phyloP scores from a whole-genome alignment of 108 stramenopile genomes.

The Discostella stelligeroides region DNA sequence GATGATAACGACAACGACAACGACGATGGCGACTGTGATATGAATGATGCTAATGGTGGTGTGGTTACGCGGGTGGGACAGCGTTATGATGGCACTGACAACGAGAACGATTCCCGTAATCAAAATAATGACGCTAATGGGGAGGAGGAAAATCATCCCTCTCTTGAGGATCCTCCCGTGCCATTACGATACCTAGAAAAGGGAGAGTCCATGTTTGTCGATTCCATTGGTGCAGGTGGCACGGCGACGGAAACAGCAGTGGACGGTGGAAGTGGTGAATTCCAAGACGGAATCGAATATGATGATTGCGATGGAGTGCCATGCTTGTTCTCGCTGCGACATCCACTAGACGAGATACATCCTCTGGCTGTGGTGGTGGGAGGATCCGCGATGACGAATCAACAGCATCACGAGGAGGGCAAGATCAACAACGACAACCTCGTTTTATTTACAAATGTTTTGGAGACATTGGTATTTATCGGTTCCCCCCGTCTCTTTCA shows the following conservation, averaged over 20 bases:
- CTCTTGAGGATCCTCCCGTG: slow-evolving; percentile 59
- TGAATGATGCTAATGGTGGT: no score
- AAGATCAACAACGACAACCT: slow-evolving; percentile 3
- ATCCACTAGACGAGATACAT: slow-evolving; percentile 79
- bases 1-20: slow-evolving; percentile 18
- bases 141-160: slow-evolving; percentile 28
- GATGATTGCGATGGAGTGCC: slow-evolving; percentile 40
- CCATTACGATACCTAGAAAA: slow-evolving; percentile 37
- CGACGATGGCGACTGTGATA: slow-evolving; percentile 4
- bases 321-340: slow-evolving; percentile 71
- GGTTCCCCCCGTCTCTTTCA: slow-evolving; percentile 48
- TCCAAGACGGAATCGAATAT: slow-evolving; percentile 1
- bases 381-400: no score
- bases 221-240: slow-evolving; percentile 6
- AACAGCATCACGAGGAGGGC: slow-evolving; percentile 1
- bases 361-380: slow-evolving; percentile 43
- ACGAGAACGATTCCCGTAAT: neutral
- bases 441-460: slow-evolving; percentile 48
- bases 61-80: no score
- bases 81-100: slow-evolving; percentile 11
- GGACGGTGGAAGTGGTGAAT: neutral
- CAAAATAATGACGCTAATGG: slow-evolving; percentile 1
- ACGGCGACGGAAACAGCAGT: neutral
- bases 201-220: slow-evolving; percentile 9
- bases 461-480: slow-evolving; percentile 67